Evolutionary conservation across 2,329 filamentous ascomycete species (phyloP).

Genomic region (Tetracladium maxilliforme): DNA sequence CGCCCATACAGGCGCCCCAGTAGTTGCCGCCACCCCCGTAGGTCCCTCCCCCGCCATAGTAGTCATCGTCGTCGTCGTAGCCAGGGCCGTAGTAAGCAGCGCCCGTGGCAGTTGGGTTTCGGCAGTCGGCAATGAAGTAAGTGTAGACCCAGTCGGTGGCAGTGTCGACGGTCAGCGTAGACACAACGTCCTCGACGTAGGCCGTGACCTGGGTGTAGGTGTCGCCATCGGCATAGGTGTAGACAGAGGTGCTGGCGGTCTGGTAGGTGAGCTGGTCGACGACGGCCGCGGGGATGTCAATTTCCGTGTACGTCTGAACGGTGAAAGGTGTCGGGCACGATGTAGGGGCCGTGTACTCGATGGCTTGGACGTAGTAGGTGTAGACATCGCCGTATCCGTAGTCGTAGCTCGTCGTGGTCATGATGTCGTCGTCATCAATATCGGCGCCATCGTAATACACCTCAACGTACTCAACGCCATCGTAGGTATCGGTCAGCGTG

Average conservation of each 20-base stretch:
- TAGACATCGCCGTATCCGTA: conserved; percentile 3
- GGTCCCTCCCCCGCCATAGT: too few relatives aligned
- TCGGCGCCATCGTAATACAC: too few relatives aligned
- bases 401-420: too few relatives aligned
- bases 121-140: conserved; percentile 8
- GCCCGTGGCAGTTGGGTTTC: neutral
- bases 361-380: conserved; percentile 7
- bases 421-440: conserved; percentile 4
- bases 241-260: too few relatives aligned
- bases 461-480: conserved; percentile 6
- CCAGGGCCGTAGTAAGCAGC: too few relatives aligned
- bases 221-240: too few relatives aligned
- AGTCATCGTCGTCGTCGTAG: too few relatives aligned
- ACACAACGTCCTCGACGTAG: conserved; percentile 4
- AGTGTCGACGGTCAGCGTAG: conserved; percentile 4
- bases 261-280: too few relatives aligned
- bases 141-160: conserved; percentile 5
- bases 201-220: conserved; percentile 6
- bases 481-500: conserved; percentile 7
- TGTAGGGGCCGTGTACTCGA: conserved; percentile 11
- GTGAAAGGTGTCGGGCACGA: conserved; percentile 14
- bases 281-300: conserved; percentile 7
- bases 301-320: conserved; percentile 5
- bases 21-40: too few relatives aligned
- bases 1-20: too few relatives aligned